Percentiles rank a stretch among this genome's conserved stretches.
These are phyloP conservation scores for Heliamphora exappendiculata DNA, from an alignment of 148 eudicot species.

Conservation along the genomic window DNA sequence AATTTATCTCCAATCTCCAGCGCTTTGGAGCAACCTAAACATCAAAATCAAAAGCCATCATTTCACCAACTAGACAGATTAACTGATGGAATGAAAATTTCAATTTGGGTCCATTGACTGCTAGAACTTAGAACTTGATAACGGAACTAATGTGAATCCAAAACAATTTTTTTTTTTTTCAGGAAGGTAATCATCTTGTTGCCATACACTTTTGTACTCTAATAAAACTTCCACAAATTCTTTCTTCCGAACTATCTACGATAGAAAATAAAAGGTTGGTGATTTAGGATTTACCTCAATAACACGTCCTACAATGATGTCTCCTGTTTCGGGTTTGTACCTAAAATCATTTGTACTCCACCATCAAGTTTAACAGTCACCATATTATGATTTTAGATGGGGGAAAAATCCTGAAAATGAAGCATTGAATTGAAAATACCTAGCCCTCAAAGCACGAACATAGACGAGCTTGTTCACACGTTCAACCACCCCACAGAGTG, in stretches of 20 bases:
- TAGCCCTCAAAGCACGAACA: slow-evolving; percentile 76
- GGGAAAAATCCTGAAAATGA: background rate
- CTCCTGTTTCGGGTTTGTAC: slow-evolving; percentile 93
- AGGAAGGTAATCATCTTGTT: too few relatives aligned
- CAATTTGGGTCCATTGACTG: background rate
- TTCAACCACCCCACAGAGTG: slow-evolving; percentile 81
- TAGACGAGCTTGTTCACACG: slow-evolving; percentile 77
- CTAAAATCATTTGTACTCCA: slow-evolving; percentile 22
- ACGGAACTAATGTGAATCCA: background rate
- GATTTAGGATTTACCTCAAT: slow-evolving; percentile 47
- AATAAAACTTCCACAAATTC: too few relatives aligned
- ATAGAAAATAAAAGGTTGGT: background rate
- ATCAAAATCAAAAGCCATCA: background rate
- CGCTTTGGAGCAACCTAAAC: slow-evolving; percentile 72
- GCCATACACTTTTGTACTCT: too few relatives aligned
- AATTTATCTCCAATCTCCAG: slow-evolving; percentile 81
- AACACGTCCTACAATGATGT: slow-evolving; percentile 80
- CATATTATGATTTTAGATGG: background rate
- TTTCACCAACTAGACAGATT: background rate
- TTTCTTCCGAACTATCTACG: background rate
- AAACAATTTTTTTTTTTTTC: background rate
- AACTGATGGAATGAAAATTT: background rate
- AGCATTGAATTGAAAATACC: slow-evolving; percentile 26
- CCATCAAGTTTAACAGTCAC: background rate
- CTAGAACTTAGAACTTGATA: background rate